phyloP scores from a whole-genome alignment of 2,329 filamentous ascomycete genomes.

The Aspergillus sp. region DNA sequence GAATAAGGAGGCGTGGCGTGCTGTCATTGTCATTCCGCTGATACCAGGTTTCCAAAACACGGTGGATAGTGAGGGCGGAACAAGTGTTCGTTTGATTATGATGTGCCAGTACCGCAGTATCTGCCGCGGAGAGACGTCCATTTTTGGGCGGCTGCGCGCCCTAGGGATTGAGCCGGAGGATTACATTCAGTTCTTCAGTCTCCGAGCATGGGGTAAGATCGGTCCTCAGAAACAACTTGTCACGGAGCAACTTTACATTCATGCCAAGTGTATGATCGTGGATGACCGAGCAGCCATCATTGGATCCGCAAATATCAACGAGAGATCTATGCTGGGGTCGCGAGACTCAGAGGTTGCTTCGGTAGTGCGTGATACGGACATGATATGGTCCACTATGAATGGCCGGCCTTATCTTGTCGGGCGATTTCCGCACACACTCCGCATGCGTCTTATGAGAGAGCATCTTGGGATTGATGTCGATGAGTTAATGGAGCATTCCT shows the following conservation, averaged over 20 bases:
- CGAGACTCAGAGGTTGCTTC: slow-evolving; percentile 91
- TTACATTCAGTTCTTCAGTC: slow-evolving; percentile 91
- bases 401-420: slow-evolving; percentile 86
- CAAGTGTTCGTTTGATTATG: slow-evolving; percentile 91
- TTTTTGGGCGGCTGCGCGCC: slow-evolving; percentile 80
- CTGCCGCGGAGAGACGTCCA: slow-evolving; percentile 85
- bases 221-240: slow-evolving; percentile 77
- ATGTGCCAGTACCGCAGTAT: slow-evolving; percentile 97
- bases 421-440: slow-evolving; percentile 87
- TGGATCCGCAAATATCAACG: slow-evolving; percentile 97
- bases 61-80: slow-evolving; percentile 89
- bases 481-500: slow-evolving; percentile 77
- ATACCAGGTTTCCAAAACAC: slow-evolving; percentile 99
- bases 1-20: slow-evolving; percentile 86
- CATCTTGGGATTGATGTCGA: slow-evolving; percentile 96
- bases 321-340: slow-evolving; percentile 88
- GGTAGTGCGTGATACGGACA: slow-evolving; percentile 87
- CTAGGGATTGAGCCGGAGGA: slow-evolving; percentile 87
- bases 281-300: slow-evolving; percentile 93
- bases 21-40: slow-evolving; percentile 84
- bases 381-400: slow-evolving; percentile 89
- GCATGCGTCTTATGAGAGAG: slow-evolving; percentile 92
- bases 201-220: slow-evolving; percentile 90
- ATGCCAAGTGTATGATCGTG: slow-evolving; percentile 94
- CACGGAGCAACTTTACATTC: slow-evolving; percentile 96